These are phyloP conservation scores for Aspergillus taichungensis DNA, from an alignment of 495 filamentous ascomycete species.

Conservation along the genomic window DNA sequence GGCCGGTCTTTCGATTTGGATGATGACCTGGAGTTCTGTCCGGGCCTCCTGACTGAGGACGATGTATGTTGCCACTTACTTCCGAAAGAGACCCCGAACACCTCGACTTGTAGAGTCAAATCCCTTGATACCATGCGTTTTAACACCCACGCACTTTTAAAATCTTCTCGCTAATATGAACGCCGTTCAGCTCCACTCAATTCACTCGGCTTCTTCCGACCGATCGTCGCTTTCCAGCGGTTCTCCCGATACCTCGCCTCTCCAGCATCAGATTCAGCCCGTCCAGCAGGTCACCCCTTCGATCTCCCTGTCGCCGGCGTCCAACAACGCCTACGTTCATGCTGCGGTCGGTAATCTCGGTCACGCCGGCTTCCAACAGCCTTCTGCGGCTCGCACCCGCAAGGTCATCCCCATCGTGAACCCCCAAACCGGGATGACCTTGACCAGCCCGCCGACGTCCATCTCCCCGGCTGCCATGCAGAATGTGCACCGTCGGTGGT, in stretches of 20 bases:
- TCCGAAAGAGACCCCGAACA: not conserved
- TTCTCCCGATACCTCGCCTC: constrained; percentile 85
- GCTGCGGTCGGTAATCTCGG: constrained; percentile 40
- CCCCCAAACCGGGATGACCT: constrained; percentile 77
- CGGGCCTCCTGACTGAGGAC: constrained; percentile 83
- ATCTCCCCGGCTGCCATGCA: constrained; percentile 84
- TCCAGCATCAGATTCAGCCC: constrained; percentile 68
- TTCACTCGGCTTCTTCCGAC: constrained; percentile 83
- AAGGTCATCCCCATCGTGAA: constrained; percentile 99
- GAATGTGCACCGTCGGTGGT: constrained; percentile 59
- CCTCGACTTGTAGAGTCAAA: not conserved
- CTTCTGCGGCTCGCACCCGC: constrained; percentile 73
- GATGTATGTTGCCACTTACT: constrained; percentile 66
- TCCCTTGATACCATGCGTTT: too few species aligned
- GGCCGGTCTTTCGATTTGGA: constrained; percentile 93
- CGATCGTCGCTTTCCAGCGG: constrained; percentile 90
- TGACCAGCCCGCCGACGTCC: constrained; percentile 85
- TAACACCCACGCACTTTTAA: too few species aligned
- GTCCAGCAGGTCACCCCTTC: constrained; percentile 65
- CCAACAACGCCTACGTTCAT: constrained; percentile 57
- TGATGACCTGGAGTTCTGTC: constrained; percentile 95
- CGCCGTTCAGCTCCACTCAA: constrained; percentile 62
- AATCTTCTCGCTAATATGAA: not conserved
- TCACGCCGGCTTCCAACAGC: constrained; percentile 76
- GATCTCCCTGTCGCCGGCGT: constrained; percentile 71